Conservation (phyloP, 352 stramenopile species). For the Pythium monospermum region DNA sequence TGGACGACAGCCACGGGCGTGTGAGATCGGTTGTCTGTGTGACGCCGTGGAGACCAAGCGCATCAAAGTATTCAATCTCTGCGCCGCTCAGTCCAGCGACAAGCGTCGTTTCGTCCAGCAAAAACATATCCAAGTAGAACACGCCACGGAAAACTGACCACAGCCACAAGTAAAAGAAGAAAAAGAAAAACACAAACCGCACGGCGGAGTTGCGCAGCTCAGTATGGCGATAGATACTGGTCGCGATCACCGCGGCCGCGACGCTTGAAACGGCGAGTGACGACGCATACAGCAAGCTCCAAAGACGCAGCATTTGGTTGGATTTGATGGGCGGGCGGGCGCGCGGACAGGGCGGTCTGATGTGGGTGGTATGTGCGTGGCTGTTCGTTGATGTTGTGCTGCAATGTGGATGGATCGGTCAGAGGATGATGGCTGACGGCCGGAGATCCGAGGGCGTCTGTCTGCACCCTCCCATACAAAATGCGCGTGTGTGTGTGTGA, state of each 20-base stretch:
- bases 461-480: too few species aligned
- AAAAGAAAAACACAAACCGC: slow-evolving; percentile 47
- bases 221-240: slow-evolving; percentile 29
- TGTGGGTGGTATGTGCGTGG: too few species aligned
- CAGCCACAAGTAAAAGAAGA: slow-evolving; percentile 58
- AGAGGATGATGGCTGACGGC: too few species aligned
- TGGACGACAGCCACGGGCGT: slow-evolving; percentile 19
- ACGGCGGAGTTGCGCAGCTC: slow-evolving; percentile 38
- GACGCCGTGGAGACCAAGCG: slow-evolving; percentile 33
- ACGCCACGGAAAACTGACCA: slow-evolving; percentile 48
- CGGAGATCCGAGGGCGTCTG: too few species aligned
- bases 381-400: too few species aligned
- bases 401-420: too few species aligned
- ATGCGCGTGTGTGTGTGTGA: too few species aligned
- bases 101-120: slow-evolving; percentile 18
- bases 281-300: slow-evolving; percentile 38
- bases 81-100: slow-evolving; percentile 4
- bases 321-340: too few species aligned
- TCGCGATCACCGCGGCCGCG: slow-evolving; percentile 33
- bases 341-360: too few species aligned
- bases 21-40: slow-evolving; percentile 32
- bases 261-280: slow-evolving; percentile 36
- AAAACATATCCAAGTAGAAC: slow-evolving; percentile 39
- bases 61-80: slow-evolving; percentile 29
- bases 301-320: slow-evolving; percentile 21